Base-by-base conservation (phyloP, 1,284 basidiomycete species). In the Malassezia sympodialis region DNA sequence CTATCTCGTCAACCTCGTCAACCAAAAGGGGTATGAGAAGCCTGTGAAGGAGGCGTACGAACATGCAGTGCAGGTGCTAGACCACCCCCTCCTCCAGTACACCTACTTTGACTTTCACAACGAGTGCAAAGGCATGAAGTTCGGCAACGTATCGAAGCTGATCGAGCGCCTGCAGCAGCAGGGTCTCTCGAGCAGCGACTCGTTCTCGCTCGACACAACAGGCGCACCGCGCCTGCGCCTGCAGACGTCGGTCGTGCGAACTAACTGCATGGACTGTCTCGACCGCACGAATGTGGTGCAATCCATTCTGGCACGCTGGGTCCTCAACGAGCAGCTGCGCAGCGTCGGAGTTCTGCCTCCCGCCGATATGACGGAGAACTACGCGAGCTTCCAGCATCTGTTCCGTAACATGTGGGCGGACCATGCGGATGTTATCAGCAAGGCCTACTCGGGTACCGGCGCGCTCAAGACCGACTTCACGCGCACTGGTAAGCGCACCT, bases 391-490 rank as follows among this genome's bases (percentile, higher is more conserved):
- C 53, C 63, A 86, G 77, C 80, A 80, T 63, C 82, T 90, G 59
- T 91, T 94, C 78, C 82, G 93, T 71, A 86, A 63, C 91, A 90
- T 96, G 75, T 99, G 94, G 94, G 87, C 94, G 19, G 88, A 98
- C 72, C 93, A 98, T 73, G 94, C 90, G 17, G 90, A 99, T 76
- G 79, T 81, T 48, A 87, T 99, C 61, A 86, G 90, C 1, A 84
- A 82, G 57, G 90, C 91, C 0, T 98, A 99, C 76, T 87, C 84
- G 49, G 94, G 94, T 23, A 93, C 91, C 21, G 91, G 88, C 14
- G 94, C 94, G 1, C 78, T 99, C 65, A 99, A 98, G 77, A 90
- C 90, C 1, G 94, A 98, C 77, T 96, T 90, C 74, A 98, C 72
- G 1, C 91, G 76, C 45, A 96, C 90, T 0, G 93, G 90, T 66